These are phyloP conservation scores for Pittosporum tobira DNA, from an alignment of 129 eudicot genomes.

Conservation along the genomic window DNA sequence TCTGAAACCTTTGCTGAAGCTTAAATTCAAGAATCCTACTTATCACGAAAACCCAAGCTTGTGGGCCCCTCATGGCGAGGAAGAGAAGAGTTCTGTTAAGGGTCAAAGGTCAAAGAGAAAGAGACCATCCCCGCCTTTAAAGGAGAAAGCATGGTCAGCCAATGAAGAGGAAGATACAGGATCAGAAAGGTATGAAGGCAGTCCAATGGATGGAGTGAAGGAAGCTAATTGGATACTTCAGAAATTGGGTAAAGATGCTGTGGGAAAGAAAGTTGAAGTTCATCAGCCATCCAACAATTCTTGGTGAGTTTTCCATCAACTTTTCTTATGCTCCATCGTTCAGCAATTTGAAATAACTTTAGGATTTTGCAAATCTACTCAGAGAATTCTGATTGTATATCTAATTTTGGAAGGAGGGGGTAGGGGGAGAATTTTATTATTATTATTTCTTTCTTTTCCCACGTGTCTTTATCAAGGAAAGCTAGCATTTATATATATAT, in stretches of 20 bases:
- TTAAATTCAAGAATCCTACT: conserved; percentile 66
- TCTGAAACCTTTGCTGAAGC: conserved; percentile 59
- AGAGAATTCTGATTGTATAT: no score
- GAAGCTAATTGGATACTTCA: conserved; percentile 93
- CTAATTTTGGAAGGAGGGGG: no score
- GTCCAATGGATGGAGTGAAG: conserved; percentile 44
- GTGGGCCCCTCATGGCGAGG: conserved; percentile 57
- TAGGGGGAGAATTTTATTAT: no score
- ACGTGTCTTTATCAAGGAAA: neutral
- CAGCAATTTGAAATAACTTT: no score
- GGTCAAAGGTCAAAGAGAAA: conserved; percentile 95
- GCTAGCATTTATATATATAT: no score
- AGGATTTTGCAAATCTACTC: no score
- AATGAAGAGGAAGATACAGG: conserved; percentile 42
- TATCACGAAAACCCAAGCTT: conserved; percentile 48
- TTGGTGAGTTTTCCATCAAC: conserved; percentile 41
- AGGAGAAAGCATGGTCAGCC: conserved; percentile 30
- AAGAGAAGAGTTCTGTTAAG: conserved; percentile 61
- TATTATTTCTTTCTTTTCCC: no score
- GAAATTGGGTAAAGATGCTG: conserved; percentile 82
- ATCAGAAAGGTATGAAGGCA: conserved; percentile 33
- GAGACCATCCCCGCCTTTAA: conserved; percentile 44
- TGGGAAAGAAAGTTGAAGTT: conserved; percentile 88
- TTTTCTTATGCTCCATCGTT: no score
- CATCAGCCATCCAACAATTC: conserved; percentile 69